These are phyloP conservation scores for Monilinia fructicola DNA, from an alignment of 2,329 filamentous ascomycete genomes.

Conservation along the genomic window DNA sequence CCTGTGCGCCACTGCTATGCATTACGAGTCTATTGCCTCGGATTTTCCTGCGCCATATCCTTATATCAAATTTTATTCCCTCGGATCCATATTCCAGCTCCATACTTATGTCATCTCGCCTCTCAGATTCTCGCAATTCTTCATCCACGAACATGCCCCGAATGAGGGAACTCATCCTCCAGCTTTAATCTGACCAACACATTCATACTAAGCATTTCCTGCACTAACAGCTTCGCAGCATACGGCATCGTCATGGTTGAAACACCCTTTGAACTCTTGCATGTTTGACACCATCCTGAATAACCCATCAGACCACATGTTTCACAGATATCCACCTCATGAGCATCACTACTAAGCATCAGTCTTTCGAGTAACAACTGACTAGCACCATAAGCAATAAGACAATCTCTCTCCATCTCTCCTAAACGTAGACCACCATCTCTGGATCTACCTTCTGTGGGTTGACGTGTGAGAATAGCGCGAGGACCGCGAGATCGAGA, in stretches of 20 bases:
- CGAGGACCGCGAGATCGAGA: slow-evolving; percentile 85
- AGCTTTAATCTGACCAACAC: slow-evolving; percentile 89
- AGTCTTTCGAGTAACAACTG: slow-evolving; percentile 89
- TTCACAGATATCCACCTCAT: slow-evolving; percentile 91
- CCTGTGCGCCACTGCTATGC: slow-evolving; percentile 18
- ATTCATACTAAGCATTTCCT: slow-evolving; percentile 98
- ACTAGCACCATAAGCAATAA: slow-evolving; percentile 94
- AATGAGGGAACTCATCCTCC: slow-evolving; percentile 82
- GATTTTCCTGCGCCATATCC: slow-evolving; percentile 1
- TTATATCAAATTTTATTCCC: neutral
- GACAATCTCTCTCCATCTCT: slow-evolving; percentile 98
- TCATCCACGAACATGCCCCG: slow-evolving; percentile 20
- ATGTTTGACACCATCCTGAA: slow-evolving; percentile 90
- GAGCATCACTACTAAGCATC: slow-evolving; percentile 91
- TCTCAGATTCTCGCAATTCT: neutral
- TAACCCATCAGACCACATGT: slow-evolving; percentile 94
- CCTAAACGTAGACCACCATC: slow-evolving; percentile 90
- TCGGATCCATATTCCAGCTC: neutral
- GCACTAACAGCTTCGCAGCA: slow-evolving; percentile 91
- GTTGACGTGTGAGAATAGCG: slow-evolving; percentile 90
- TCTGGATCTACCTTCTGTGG: slow-evolving; percentile 90
- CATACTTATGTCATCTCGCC: neutral
- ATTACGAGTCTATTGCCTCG: neutral
- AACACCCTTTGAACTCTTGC: slow-evolving; percentile 79
- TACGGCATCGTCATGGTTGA: slow-evolving; percentile 96